Evolutionary conservation across 164 flowering plant species (phyloP).

Genomic region (Brasenia schreberi): DNA sequence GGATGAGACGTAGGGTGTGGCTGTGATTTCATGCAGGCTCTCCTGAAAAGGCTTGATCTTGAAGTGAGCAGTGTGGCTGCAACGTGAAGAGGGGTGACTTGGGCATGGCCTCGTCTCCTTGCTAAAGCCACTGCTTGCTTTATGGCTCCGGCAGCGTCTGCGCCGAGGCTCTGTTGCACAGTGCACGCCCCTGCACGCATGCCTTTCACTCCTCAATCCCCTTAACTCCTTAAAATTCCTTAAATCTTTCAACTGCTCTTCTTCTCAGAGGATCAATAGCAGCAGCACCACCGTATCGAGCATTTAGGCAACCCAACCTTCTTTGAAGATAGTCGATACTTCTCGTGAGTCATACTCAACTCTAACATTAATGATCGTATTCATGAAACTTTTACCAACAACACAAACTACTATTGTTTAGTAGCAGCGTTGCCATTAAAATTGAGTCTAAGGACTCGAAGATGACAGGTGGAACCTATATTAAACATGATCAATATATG

Average conservation of each 20-base stretch:
- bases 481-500: too few species aligned
- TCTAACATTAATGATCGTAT: too few species aligned
- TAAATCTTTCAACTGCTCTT: background rate
- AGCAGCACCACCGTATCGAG: too few species aligned
- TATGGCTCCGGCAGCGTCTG: conserved; percentile 89
- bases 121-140: conserved; percentile 73
- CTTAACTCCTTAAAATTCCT: conserved; percentile 44
- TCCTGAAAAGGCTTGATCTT: conserved; percentile 36
- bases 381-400: too few species aligned
- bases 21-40: conserved; percentile 81
- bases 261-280: background rate
- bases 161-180: conserved; percentile 87
- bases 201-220: conserved; percentile 21
- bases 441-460: too few species aligned
- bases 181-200: conserved; percentile 83
- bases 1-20: conserved; percentile 47
- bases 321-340: too few species aligned
- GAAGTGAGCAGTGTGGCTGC: conserved; percentile 67
- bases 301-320: too few species aligned
- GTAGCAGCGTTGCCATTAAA: background rate
- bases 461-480: too few species aligned
- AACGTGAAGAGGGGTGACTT: conserved; percentile 92
- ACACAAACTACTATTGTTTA: background rate
- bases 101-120: conserved; percentile 82
- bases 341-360: too few species aligned